These are phyloP conservation scores for Pseudogymnoascus sp. DNA, from an alignment of 2,329 filamentous ascomycete genomes.

Conservation along the genomic window DNA sequence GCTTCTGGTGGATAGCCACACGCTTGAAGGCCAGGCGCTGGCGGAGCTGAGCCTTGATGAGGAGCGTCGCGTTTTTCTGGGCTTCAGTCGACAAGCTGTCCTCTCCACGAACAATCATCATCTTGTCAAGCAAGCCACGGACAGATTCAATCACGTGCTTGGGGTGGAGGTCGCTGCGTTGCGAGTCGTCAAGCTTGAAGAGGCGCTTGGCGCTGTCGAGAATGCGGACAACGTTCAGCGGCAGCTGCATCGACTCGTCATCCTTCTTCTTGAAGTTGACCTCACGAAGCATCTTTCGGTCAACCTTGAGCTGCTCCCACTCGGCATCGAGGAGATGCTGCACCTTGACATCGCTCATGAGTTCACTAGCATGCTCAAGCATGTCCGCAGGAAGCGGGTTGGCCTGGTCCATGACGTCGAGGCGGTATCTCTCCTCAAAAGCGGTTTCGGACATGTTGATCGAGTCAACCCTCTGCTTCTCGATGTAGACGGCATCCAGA, in stretches of 20 bases:
- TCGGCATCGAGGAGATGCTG: conserved; percentile 84
- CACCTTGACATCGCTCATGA: conserved; percentile 78
- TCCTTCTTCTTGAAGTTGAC: conserved; percentile 63
- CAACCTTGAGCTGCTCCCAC: conserved; percentile 69
- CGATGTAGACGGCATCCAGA: conserved; percentile 85
- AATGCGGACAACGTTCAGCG: conserved; percentile 84
- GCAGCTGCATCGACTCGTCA: conserved; percentile 81
- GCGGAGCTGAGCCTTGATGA: conserved; percentile 88
- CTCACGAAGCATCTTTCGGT: conserved; percentile 66
- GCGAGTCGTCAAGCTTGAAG: conserved; percentile 80
- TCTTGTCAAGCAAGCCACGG: conserved; percentile 62
- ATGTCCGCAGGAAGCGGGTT: conserved; percentile 57
- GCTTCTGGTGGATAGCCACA: conserved; percentile 73
- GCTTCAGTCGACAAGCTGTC: conserved; percentile 80
- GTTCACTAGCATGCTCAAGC: conserved; percentile 79
- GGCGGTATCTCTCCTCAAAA: conserved; percentile 73
- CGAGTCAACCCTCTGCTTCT: conserved; percentile 84
- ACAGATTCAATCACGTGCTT: conserved; percentile 79
- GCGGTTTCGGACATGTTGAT: conserved; percentile 70
- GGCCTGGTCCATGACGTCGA: conserved; percentile 73
- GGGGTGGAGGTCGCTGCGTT: conserved; percentile 83
- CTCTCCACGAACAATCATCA: conserved; percentile 78
- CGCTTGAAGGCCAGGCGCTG: conserved; percentile 90
- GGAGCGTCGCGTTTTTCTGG: conserved; percentile 76
- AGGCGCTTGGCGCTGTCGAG: conserved; percentile 84